Conservation (phyloP, 2,329 filamentous ascomycete genomes). For the Colletotrichum eremochloae region DNA sequence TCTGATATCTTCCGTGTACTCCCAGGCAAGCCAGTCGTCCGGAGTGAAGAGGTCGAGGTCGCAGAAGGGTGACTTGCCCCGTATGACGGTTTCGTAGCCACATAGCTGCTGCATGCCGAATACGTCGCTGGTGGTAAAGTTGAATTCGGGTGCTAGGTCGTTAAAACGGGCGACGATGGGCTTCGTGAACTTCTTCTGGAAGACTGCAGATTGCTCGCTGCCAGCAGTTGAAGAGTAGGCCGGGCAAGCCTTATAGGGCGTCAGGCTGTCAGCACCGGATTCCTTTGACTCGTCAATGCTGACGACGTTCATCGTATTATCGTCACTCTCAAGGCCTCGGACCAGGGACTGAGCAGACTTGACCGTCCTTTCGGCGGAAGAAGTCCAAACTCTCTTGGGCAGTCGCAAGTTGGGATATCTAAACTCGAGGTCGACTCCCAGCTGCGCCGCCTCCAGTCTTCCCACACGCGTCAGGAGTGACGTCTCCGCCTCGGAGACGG, state of each 20-base stretch:
- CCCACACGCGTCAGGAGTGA: conserved; percentile 70
- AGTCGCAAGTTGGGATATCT: conserved; percentile 67
- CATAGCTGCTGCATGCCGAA: conserved; percentile 76
- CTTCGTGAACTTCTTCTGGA: conserved; percentile 68
- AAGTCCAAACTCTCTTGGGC: conserved; percentile 71
- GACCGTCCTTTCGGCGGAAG: conserved; percentile 72
- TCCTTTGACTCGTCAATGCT: conserved; percentile 68
- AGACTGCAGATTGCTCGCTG: conserved; percentile 65
- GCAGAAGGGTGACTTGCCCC: conserved; percentile 73
- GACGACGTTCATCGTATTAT: conserved; percentile 66
- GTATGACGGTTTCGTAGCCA: conserved; percentile 75
- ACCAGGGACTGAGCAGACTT: conserved; percentile 71
- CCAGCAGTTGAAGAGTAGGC: conserved; percentile 71
- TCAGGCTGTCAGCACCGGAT: conserved; percentile 70
- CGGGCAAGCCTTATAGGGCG: conserved; percentile 75
- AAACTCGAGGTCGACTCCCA: conserved; percentile 70
- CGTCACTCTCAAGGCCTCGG: conserved; percentile 66
- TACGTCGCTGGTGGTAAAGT: conserved; percentile 73
- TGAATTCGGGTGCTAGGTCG: conserved; percentile 66
- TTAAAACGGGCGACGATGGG: conserved; percentile 72
- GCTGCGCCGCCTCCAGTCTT: conserved; percentile 69
- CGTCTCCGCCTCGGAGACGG: conserved; percentile 66
- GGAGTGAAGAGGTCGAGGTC: conserved; percentile 69
- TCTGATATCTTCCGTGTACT: conserved; percentile 74
- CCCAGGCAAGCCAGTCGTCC: conserved; percentile 75